These are phyloP conservation scores for Moelleriella libera DNA, from an alignment of 2,329 filamentous ascomycete species.

Conservation along the genomic window DNA sequence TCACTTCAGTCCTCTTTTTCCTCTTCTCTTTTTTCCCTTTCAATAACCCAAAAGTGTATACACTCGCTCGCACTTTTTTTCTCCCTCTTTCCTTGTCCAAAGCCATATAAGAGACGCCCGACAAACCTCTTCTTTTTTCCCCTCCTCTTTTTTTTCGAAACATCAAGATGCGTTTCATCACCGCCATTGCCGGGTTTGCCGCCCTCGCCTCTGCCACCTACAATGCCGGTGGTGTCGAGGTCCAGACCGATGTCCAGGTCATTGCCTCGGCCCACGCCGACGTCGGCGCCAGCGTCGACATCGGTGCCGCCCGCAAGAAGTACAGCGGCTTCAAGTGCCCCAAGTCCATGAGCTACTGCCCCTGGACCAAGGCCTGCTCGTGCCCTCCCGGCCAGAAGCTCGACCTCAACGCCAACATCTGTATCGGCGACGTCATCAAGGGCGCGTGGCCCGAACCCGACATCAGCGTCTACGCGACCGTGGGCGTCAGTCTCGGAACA, in stretches of 20 bases:
- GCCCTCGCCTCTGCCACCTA: slow-evolving; percentile 9
- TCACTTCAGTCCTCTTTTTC: too few species aligned
- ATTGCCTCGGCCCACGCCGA: slow-evolving; percentile 4
- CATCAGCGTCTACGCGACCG: slow-evolving; percentile 10
- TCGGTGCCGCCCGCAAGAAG: slow-evolving; percentile 9
- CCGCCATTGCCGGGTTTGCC: slow-evolving; percentile 13
- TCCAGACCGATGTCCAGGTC: slow-evolving; percentile 5
- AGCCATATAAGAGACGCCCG: too few species aligned
- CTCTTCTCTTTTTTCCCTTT: too few species aligned
- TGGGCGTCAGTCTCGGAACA: slow-evolving; percentile 13
- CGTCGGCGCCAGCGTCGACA: slow-evolving; percentile 1
- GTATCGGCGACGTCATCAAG: slow-evolving; percentile 11
- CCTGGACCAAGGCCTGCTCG: slow-evolving; percentile 26
- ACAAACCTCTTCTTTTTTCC: neutral
- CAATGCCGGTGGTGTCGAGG: slow-evolving; percentile 13
- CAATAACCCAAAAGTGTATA: too few species aligned
- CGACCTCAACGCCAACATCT: slow-evolving; percentile 15
- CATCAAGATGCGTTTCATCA: slow-evolving; percentile 17
- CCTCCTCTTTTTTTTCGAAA: neutral
- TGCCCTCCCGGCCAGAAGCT: slow-evolving; percentile 26
- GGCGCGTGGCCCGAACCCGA: slow-evolving; percentile 20
- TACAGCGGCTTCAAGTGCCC: slow-evolving; percentile 16
- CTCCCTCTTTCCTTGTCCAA: too few species aligned
- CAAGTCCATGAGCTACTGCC: slow-evolving; percentile 19
- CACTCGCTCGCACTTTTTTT: too few species aligned